phyloP scores from a whole-genome alignment of 179 eudicot species.

The Silene noctiflora region DNA sequence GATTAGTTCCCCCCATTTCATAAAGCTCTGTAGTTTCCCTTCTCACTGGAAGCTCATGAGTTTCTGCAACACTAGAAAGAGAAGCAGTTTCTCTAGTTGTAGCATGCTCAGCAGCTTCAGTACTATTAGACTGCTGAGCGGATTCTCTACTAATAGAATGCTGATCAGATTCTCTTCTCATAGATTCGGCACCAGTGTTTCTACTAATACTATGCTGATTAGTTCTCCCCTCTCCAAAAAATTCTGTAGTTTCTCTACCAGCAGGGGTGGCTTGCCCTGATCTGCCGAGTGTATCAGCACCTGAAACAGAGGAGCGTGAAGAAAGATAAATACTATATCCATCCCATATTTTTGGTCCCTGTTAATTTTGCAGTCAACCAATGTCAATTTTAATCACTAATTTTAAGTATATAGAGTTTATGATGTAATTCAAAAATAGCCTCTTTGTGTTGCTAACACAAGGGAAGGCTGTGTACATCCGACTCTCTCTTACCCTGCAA shows the following conservation, averaged over 20 bases:
- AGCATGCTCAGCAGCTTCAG: constrained; percentile 21
- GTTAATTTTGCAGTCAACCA: background rate
- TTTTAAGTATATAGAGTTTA: background rate
- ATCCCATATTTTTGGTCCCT: background rate
- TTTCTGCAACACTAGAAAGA: constrained; percentile 10
- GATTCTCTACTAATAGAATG: constrained; percentile 8
- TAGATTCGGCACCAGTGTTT: constrained; percentile 6
- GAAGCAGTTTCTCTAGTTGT: constrained; percentile 13
- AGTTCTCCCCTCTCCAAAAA: constrained; percentile 5
- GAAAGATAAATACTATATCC: background rate
- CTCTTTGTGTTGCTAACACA: too few relatives aligned
- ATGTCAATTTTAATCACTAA: background rate
- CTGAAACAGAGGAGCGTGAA: constrained; percentile 20
- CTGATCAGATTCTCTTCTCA: constrained; percentile 24
- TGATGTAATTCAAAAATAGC: background rate
- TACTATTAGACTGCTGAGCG: constrained; percentile 14
- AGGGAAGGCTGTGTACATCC: too few relatives aligned
- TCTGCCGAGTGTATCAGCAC: constrained; percentile 18
- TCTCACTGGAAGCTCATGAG: constrained; percentile 12
- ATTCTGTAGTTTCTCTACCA: constrained; percentile 18
- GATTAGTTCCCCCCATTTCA: too few relatives aligned
- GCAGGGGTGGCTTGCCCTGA: constrained; percentile 19
- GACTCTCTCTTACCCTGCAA: too few relatives aligned
- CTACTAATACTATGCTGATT: constrained; percentile 15
- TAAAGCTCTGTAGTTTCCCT: constrained; percentile 15